Percentiles rank a stretch among this genome's conserved stretches.
Conservation (phyloP, 202 grass and related monocot genomes). For the Carex arenaria region DNA sequence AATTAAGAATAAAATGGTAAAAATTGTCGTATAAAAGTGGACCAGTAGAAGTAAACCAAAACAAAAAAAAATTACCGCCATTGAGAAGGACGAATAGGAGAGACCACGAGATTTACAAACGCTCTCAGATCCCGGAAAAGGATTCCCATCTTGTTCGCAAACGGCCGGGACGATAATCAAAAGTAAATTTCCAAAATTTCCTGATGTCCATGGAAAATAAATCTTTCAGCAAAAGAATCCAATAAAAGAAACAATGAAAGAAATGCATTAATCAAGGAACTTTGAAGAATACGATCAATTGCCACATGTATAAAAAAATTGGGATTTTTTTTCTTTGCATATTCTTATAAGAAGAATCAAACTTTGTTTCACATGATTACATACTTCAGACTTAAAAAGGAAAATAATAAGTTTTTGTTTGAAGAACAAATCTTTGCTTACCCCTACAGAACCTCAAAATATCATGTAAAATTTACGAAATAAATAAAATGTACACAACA, state of each 20-base stretch:
- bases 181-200: conserved; percentile 78
- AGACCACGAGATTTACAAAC: conserved; percentile 49
- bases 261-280: neutral
- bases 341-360: neutral
- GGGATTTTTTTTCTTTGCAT: neutral
- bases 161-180: conserved; percentile 69
- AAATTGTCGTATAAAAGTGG: neutral
- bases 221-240: neutral
- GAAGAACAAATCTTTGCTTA: neutral
- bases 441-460: neutral
- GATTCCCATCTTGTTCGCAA: conserved; percentile 71
- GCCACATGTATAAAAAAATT: neutral
- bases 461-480: neutral
- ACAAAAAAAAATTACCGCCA: conserved; percentile 48
- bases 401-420: neutral
- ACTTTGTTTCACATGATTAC: neutral
- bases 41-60: neutral
- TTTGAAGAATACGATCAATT: neutral
- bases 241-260: neutral
- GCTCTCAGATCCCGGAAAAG: conserved; percentile 29
- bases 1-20: neutral
- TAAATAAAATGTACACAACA: neutral
- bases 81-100: conserved; percentile 84
- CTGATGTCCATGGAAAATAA: conserved; percentile 21
- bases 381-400: neutral